Percentiles rank a stretch among this genome's conserved stretches.
Evolutionary conservation across 495 filamentous ascomycete species (phyloP).

Genomic region (Penicillium simplicissimum): DNA sequence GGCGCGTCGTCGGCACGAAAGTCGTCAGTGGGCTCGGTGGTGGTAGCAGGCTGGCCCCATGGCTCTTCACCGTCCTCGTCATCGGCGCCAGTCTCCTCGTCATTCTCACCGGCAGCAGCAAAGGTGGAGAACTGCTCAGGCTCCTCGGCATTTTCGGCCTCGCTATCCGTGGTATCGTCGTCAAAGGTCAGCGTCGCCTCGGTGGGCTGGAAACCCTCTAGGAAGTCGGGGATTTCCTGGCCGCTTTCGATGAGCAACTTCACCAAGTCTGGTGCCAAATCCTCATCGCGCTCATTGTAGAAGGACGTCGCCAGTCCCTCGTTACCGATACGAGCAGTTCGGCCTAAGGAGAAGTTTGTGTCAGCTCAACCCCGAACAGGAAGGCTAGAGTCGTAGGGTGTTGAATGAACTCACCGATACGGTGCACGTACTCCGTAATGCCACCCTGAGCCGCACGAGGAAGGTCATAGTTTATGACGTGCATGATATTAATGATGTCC

Average conservation of each 20-base stretch:
- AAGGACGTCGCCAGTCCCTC: constrained; percentile 85
- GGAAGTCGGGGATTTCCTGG: constrained; percentile 80
- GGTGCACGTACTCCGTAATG: constrained; percentile 90
- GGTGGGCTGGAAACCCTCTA: constrained; percentile 61
- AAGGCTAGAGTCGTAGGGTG: not conserved
- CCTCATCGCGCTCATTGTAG: constrained; percentile 70
- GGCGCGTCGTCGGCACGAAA: not conserved
- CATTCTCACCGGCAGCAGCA: constrained; percentile 4
- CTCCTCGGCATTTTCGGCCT: constrained; percentile 23
- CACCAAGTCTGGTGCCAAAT: constrained; percentile 67
- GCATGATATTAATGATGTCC: constrained; percentile 81
- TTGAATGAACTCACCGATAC: constrained; percentile 67
- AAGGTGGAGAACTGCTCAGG: not conserved
- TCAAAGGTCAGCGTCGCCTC: constrained; percentile 55
- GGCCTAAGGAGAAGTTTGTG: constrained; percentile 51
- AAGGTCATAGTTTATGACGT: constrained; percentile 92
- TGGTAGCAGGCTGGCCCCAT: not conserved
- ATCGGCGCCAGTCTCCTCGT: constrained; percentile 12
- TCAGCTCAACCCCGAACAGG: not conserved
- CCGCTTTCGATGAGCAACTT: constrained; percentile 78
- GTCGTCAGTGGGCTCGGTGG: not conserved
- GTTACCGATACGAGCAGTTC: constrained; percentile 92
- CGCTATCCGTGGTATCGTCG: constrained; percentile 62
- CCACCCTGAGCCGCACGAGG: constrained; percentile 71
- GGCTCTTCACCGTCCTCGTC: not conserved